A percentile compares a stretch with the other conserved stretches of the same genome.
phyloP scores from a whole-genome alignment of 1,284 basidiomycete species.

The Ustilago shanxiensis region DNA sequence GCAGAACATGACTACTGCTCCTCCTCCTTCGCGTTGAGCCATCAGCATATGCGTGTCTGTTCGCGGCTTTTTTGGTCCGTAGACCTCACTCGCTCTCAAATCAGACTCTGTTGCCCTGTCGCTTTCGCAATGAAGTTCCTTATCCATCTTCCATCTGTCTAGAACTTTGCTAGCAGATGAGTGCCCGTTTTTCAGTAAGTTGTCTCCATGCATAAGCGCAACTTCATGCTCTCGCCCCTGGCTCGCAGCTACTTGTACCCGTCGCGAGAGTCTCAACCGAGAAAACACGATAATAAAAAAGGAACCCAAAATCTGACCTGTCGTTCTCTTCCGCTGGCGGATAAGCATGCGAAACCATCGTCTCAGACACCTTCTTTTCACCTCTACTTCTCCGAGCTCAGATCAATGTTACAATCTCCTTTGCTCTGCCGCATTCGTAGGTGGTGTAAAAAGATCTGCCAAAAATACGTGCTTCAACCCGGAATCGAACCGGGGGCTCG shows the following conservation, averaged over 20 bases:
- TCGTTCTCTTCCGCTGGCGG: too few species aligned
- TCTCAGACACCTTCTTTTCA: conserved; percentile 9
- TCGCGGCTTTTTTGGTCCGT: not conserved
- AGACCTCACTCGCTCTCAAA: not conserved
- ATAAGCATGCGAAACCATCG: conserved; percentile 15
- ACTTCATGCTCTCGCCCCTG: not conserved
- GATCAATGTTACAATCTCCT: conserved; percentile 8
- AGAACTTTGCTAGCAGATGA: too few species aligned
- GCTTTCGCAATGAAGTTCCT: not conserved
- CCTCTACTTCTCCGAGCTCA: conserved; percentile 17
- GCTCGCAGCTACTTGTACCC: too few species aligned
- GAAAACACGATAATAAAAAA: too few species aligned
- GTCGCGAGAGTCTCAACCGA: too few species aligned
- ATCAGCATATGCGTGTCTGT: not conserved
- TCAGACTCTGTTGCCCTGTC: not conserved
- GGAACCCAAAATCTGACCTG: too few species aligned
- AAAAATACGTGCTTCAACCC: conserved; percentile 30
- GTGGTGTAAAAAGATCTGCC: not conserved
- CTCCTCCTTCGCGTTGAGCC: conserved; percentile 14
- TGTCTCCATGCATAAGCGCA: not conserved
- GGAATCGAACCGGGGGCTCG: conserved; percentile 55
- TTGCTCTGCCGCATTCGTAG: conserved; percentile 4
- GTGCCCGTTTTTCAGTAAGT: too few species aligned
- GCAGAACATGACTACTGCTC: conserved; percentile 22
- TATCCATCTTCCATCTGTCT: not conserved